A percentile compares a stretch with the other conserved stretches of the same genome.
Conservation (phyloP, 148 eudicot genomes). For the Gaultheria prostrata region DNA sequence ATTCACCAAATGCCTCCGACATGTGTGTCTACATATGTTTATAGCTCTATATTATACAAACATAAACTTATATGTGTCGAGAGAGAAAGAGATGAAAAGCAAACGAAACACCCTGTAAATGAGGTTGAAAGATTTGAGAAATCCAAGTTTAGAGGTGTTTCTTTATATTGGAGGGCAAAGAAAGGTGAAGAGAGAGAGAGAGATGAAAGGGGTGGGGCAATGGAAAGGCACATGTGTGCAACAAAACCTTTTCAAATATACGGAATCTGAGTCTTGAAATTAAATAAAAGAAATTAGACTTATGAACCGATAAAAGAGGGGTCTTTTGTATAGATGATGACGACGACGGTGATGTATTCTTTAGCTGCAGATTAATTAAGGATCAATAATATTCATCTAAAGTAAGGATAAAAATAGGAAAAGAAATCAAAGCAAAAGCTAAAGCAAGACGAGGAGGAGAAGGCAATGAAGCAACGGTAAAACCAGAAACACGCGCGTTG, state of each 20-base stretch:
- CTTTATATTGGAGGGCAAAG: neutral
- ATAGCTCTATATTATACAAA: neutral
- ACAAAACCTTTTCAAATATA: constrained; percentile 14
- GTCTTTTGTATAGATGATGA: neutral
- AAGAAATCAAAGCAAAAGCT: neutral
- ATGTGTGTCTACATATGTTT: neutral
- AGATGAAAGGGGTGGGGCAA: neutral
- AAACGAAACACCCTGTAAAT: constrained; percentile 4
- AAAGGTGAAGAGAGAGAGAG: neutral
- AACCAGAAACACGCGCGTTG: neutral
- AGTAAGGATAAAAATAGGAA: neutral
- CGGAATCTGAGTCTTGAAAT: constrained; percentile 13
- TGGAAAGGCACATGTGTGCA: constrained; percentile 30
- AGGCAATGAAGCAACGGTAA: constrained; percentile 12
- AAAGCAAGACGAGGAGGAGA: neutral
- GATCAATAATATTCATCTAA: neutral
- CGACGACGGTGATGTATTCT: neutral
- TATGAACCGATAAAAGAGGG: neutral
- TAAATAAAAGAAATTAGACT: neutral
- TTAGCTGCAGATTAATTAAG: neutral
- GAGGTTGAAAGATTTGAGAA: neutral
- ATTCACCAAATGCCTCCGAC: neutral
- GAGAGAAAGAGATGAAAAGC: neutral
- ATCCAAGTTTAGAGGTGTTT: constrained; percentile 8
- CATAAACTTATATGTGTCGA: neutral